These are phyloP conservation scores for Colletotrichum gigasporum DNA, from an alignment of 2,329 filamentous ascomycete species.

Conservation along the genomic window DNA sequence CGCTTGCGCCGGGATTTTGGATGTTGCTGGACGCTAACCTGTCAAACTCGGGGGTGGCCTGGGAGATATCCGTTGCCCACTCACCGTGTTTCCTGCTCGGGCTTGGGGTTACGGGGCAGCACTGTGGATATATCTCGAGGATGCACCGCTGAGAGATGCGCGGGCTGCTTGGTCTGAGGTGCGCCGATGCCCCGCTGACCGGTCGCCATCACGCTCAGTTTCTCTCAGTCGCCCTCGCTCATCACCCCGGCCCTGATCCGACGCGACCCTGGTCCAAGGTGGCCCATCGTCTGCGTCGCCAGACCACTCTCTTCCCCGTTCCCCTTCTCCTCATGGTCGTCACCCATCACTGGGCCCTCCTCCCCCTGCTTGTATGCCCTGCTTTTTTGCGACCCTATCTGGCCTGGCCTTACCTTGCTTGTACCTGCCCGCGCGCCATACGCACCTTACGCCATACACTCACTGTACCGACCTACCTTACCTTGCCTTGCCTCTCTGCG, in stretches of 20 bases:
- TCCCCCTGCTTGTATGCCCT: constrained; percentile 12
- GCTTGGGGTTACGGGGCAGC: too few species aligned
- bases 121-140: neutral
- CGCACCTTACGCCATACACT: too few species aligned
- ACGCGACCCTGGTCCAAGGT: constrained; percentile 19
- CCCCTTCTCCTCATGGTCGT: neutral
- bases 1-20: neutral
- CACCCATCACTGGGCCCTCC: constrained; percentile 16
- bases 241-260: constrained; percentile 9
- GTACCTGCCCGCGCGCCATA: too few species aligned
- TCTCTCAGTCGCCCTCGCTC: constrained; percentile 2
- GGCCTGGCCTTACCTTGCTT: neutral
- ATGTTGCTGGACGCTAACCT: neutral
- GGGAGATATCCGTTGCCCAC: too few species aligned
- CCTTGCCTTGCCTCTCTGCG: neutral
- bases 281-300: constrained; percentile 17
- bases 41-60: neutral
- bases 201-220: too few species aligned
- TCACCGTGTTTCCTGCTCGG: too few species aligned
- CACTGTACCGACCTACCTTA: neutral
- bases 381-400: neutral
- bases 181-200: too few species aligned
- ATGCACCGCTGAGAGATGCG: too few species aligned
- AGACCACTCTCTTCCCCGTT: constrained; percentile 6
- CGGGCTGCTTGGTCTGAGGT: neutral